phyloP scores from a whole-genome alignment of 768 basidiomycete genomes.

The Strobilomyces confusus region DNA sequence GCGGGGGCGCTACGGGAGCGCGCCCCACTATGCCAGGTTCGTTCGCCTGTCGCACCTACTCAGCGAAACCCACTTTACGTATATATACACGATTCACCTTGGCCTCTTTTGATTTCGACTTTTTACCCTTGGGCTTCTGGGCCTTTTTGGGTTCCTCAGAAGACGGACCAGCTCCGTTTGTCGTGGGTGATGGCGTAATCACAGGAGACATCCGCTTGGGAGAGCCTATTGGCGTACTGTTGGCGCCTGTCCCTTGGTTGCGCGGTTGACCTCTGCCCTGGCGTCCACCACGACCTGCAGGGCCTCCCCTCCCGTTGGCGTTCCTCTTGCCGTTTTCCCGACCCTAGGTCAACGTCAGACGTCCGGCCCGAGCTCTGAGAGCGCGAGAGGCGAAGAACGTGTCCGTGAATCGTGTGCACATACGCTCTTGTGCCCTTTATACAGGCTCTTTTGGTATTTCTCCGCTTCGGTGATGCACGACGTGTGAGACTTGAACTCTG shows the following conservation, averaged over 20 bases:
- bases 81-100: constrained; percentile 15
- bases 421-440: constrained; percentile 68
- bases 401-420: not conserved
- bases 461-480: constrained; percentile 87
- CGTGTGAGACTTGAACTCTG: constrained; percentile 79
- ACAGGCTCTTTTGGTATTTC: constrained; percentile 86
- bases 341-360: constrained; percentile 3
- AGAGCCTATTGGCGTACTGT: constrained; percentile 67
- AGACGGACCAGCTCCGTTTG: too few species aligned
- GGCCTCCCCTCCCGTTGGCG: constrained; percentile 7
- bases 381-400: not conserved
- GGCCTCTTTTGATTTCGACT: constrained; percentile 7
- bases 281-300: constrained; percentile 6
- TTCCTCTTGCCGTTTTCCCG: constrained; percentile 2
- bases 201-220: constrained; percentile 49
- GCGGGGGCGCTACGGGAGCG: not conserved
- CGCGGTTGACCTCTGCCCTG: constrained; percentile 25
- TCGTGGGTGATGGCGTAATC: too few species aligned
- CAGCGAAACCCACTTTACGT: constrained; percentile 5
- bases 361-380: not conserved
- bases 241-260: constrained; percentile 53
- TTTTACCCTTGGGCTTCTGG: constrained; percentile 20
- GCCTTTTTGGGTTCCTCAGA: constrained; percentile 15
- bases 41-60: constrained; percentile 3
- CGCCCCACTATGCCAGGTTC: not conserved